These are phyloP conservation scores for Ailanthus altissimus DNA, from an alignment of 345 rosid genomes.

Conservation along the genomic window DNA sequence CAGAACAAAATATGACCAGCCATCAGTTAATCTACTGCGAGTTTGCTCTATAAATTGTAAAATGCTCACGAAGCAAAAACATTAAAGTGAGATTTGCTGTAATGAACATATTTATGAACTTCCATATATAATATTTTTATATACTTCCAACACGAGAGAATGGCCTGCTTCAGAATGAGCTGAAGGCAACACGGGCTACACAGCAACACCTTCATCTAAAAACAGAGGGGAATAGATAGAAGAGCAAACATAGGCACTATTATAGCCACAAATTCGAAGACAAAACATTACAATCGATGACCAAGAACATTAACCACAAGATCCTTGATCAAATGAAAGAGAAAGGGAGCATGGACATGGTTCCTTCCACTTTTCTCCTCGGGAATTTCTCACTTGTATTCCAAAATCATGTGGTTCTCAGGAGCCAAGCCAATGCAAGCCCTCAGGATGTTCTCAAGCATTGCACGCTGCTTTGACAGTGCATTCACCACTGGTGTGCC, in stretches of 20 bases:
- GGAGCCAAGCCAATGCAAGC: slow-evolving; percentile 94
- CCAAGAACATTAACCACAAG: slow-evolving; percentile 1
- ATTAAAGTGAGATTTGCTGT: background rate
- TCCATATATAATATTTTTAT: slow-evolving; percentile 8
- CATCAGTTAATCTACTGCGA: too few relatives aligned
- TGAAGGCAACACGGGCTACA: background rate
- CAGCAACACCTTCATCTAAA: background rate
- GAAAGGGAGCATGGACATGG: slow-evolving; percentile 15
- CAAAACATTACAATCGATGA: slow-evolving; percentile 16
- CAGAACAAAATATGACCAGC: too few relatives aligned
- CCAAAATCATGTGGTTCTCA: slow-evolving; percentile 98
- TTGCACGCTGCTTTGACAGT: slow-evolving; percentile 89
- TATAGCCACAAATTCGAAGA: slow-evolving; percentile 5
- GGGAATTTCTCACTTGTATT: slow-evolving; percentile 64
- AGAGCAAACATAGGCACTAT: background rate
- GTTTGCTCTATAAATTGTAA: background rate
- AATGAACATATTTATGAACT: background rate
- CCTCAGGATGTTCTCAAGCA: slow-evolving; percentile 96
- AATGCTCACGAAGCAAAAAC: background rate
- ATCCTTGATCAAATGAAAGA: background rate
- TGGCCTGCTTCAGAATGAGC: slow-evolving; percentile 12
- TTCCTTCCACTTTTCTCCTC: slow-evolving; percentile 22
- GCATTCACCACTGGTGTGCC: slow-evolving; percentile 98
- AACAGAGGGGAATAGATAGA: background rate
- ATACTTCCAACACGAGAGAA: slow-evolving; percentile 12